Evolutionary conservation across 2,329 filamentous ascomycete genomes (phyloP).

Genomic region (Botrytis tulipae): DNA sequence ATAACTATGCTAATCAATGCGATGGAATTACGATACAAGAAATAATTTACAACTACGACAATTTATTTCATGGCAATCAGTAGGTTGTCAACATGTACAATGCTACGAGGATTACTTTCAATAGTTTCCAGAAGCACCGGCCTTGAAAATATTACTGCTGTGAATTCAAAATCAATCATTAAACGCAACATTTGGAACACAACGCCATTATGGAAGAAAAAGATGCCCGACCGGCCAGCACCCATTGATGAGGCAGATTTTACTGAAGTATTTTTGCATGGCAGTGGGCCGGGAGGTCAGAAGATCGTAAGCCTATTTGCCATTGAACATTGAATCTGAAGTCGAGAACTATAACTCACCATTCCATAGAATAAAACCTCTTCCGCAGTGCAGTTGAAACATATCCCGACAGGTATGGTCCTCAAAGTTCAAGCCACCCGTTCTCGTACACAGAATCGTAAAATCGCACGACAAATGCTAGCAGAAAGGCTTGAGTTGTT

Average conservation of each 20-base stretch:
- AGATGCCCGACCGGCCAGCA: conserved; percentile 71
- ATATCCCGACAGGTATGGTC: conserved; percentile 85
- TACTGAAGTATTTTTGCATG: conserved; percentile 82
- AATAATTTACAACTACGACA: background rate
- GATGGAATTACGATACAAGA: background rate
- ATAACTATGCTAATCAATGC: conserved; percentile 13
- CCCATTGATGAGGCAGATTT: conserved; percentile 76
- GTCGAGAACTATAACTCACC: background rate
- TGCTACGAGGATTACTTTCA: conserved; percentile 29
- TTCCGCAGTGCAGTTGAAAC: conserved; percentile 89
- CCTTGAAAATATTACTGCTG: conserved; percentile 23
- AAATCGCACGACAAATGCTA: conserved; percentile 74
- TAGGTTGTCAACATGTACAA: conserved; percentile 32
- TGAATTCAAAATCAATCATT: background rate
- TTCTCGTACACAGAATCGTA: conserved; percentile 82
- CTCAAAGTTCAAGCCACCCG: conserved; percentile 93
- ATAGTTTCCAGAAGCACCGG: conserved; percentile 16
- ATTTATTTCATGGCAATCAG: conserved; percentile 7
- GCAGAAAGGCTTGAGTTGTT: conserved; percentile 59
- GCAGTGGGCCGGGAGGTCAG: conserved; percentile 88
- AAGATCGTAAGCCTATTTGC: conserved; percentile 67
- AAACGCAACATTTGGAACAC: conserved; percentile 26
- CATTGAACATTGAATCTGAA: background rate
- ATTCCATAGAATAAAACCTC: conserved; percentile 83
- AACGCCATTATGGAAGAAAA: conserved; percentile 45